Evolutionary conservation across 495 filamentous ascomycete species (phyloP).

Genomic region (Venustampulla echinocandica): DNA sequence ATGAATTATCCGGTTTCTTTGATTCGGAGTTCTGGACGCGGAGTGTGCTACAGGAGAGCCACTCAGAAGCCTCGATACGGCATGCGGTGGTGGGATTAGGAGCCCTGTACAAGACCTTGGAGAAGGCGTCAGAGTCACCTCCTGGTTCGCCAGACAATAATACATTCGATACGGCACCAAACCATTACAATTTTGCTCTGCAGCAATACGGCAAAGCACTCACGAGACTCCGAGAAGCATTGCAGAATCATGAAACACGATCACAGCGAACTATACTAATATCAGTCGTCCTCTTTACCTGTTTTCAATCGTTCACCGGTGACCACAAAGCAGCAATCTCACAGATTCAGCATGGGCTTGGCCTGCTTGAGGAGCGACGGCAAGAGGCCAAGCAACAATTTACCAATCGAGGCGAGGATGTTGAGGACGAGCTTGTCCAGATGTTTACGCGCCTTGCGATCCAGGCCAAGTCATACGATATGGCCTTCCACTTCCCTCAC

Average conservation of each 20-base stretch:
- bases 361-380: conserved; percentile 20
- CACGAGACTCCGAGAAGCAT: conserved; percentile 16
- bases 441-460: conserved; percentile 50
- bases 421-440: conserved; percentile 47
- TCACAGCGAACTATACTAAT: conserved; percentile 20
- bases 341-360: conserved; percentile 20
- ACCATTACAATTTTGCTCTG: conserved; percentile 22
- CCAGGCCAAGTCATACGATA: conserved; percentile 51
- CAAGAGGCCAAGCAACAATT: conserved; percentile 24
- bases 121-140: conserved; percentile 42
- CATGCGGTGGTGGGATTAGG: conserved; percentile 59
- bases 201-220: conserved; percentile 21
- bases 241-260: conserved; percentile 17
- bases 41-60: conserved; percentile 49
- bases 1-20: conserved; percentile 54
- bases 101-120: conserved; percentile 52
- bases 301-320: conserved; percentile 21
- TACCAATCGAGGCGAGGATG: conserved; percentile 28
- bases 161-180: conserved; percentile 37
- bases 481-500: conserved; percentile 52
- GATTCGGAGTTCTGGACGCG: conserved; percentile 53
- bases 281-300: conserved; percentile 23
- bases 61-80: conserved; percentile 51
- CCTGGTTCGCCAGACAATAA: conserved; percentile 34
- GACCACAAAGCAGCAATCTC: conserved; percentile 20